Conservation (phyloP, 2,329 filamentous ascomycete species). For the Xylaria sp. region DNA sequence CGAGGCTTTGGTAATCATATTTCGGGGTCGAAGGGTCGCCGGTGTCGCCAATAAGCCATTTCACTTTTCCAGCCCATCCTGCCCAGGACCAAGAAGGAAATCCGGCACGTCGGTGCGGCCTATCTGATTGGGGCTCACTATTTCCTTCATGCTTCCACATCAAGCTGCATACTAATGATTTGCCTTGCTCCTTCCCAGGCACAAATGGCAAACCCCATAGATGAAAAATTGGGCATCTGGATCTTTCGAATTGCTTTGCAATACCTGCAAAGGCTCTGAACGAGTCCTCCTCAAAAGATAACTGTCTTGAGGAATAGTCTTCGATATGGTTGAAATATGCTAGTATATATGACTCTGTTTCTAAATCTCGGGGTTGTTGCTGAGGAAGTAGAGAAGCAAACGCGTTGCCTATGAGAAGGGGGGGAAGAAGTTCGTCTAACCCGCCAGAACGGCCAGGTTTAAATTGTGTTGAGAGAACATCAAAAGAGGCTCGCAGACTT, state of each 20-base stretch:
- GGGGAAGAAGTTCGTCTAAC: background rate
- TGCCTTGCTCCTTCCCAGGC: too few species aligned
- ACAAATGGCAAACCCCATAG: conserved; percentile 25
- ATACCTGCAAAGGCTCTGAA: conserved; percentile 26
- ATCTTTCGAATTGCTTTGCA: conserved; percentile 20
- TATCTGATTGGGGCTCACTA: too few species aligned
- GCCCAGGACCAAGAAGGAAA: conserved; percentile 28
- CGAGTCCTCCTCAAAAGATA: conserved; percentile 25
- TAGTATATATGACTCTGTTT: too few species aligned
- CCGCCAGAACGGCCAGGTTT: background rate
- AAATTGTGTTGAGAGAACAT: background rate
- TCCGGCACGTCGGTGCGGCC: conserved; percentile 17
- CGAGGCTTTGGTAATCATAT: too few species aligned
- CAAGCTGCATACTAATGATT: too few species aligned
- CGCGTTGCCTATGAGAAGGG: too few species aligned
- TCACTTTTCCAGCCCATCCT: conserved; percentile 23
- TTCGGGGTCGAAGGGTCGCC: too few species aligned
- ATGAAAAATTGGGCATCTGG: conserved; percentile 18
- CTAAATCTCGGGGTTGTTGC: too few species aligned
- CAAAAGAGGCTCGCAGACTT: conserved; percentile 6
- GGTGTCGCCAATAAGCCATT: too few species aligned
- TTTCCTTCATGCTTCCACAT: too few species aligned
- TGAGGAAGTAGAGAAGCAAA: background rate
- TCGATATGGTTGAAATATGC: conserved; percentile 17
- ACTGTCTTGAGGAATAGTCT: conserved; percentile 23